These are phyloP conservation scores for Podospora pseudoanserina DNA, from an alignment of 495 filamentous ascomycete genomes.

Conservation along the genomic window DNA sequence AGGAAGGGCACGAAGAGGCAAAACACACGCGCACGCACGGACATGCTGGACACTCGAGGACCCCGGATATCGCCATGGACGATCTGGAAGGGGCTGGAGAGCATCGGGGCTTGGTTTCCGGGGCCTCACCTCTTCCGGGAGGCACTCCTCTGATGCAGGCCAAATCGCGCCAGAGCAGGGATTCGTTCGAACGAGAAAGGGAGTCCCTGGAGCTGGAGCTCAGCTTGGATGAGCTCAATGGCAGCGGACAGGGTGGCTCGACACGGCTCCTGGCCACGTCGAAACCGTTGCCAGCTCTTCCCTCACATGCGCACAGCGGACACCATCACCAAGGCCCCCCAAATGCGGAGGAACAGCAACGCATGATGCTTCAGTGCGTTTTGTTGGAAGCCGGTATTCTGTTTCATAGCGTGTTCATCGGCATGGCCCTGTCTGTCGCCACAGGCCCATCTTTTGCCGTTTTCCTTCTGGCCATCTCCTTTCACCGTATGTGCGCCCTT, in stretches of 20 bases:
- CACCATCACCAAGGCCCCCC: conserved; percentile 18
- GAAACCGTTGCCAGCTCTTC: conserved; percentile 23
- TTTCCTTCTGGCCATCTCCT: conserved; percentile 75
- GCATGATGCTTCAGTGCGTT: conserved; percentile 71
- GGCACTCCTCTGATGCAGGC: conserved; percentile 33
- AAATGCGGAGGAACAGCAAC: conserved; percentile 47
- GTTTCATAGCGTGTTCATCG: conserved; percentile 85
- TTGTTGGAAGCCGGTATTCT: conserved; percentile 82
- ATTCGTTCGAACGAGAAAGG: conserved; percentile 32
- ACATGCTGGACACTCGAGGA: conserved; percentile 1
- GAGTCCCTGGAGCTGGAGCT: conserved; percentile 46
- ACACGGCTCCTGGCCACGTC: conserved; percentile 16
- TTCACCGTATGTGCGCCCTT: conserved; percentile 52
- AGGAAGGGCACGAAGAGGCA: conserved; percentile 24
- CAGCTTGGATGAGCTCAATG: conserved; percentile 51
- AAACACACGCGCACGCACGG: conserved; percentile 30
- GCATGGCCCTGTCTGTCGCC: conserved; percentile 82
- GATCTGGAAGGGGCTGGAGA: conserved; percentile 42
- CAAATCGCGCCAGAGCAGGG: background rate
- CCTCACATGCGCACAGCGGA: conserved; percentile 5
- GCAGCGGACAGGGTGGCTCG: conserved; percentile 18
- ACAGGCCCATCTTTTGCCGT: conserved; percentile 74
- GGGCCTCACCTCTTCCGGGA: conserved; percentile 46
- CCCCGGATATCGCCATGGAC: conserved; percentile 38
- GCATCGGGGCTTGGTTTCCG: conserved; percentile 39